phyloP scores from a whole-genome alignment of 2,329 filamentous ascomycete genomes.

The Xylariaceae sp. region DNA sequence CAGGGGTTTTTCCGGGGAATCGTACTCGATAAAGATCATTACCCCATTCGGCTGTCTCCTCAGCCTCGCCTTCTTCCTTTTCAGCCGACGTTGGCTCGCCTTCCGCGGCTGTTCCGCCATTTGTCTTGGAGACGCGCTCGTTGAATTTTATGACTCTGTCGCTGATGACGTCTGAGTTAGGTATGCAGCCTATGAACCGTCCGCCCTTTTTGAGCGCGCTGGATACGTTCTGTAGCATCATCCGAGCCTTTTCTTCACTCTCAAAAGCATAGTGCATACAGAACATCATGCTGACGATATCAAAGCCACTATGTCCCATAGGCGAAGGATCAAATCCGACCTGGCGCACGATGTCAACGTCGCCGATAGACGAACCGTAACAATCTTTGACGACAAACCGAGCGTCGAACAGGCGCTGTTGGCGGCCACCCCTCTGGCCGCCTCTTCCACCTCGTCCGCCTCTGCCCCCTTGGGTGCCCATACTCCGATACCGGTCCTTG shows the following conservation, averaged over 20 bases:
- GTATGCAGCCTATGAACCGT: conserved; percentile 88
- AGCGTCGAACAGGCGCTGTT: conserved; percentile 66
- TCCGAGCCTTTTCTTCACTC: conserved; percentile 78
- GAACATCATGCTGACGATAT: conserved; percentile 98
- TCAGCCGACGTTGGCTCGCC: conserved; percentile 30
- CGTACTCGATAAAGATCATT: conserved; percentile 89
- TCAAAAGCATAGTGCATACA: conserved; percentile 99
- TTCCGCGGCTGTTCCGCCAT: conserved; percentile 25
- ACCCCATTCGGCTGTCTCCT: conserved; percentile 73
- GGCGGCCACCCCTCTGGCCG: conserved; percentile 40
- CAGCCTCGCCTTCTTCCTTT: conserved; percentile 54
- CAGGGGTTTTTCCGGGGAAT: conserved; percentile 76
- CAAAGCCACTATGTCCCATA: conserved; percentile 75
- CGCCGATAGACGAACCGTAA: conserved; percentile 76
- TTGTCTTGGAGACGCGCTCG: conserved; percentile 43
- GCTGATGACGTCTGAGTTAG: conserved; percentile 90
- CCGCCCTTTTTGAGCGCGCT: conserved; percentile 89
- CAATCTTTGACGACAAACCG: conserved; percentile 91
- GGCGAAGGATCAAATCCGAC: conserved; percentile 80
- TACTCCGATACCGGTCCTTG: conserved; percentile 70
- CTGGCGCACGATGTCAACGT: conserved; percentile 73
- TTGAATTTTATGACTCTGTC: conserved; percentile 74
- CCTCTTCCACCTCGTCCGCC: conserved; percentile 47
- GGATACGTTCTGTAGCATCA: conserved; percentile 90
- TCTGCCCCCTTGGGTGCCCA: conserved; percentile 54